Percentiles rank a stretch among this genome's conserved stretches.
Evolutionary conservation across 2,329 filamentous ascomycete species (phyloP).

Genomic region (Hypoxylon sp.): DNA sequence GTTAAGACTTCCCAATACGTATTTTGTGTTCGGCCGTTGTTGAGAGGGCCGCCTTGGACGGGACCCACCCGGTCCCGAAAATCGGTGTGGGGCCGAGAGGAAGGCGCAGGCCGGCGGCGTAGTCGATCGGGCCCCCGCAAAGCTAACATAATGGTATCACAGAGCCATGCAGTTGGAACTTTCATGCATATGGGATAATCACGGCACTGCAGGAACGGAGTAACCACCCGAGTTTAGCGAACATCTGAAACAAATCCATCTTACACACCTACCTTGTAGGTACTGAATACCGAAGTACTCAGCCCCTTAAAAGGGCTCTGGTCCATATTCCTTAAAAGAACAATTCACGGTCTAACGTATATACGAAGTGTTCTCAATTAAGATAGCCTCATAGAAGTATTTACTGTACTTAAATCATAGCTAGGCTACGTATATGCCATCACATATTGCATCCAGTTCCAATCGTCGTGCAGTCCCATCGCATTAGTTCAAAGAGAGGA

Average conservation of each 20-base stretch:
- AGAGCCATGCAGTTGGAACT: slow-evolving; percentile 4
- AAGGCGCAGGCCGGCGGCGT: background rate
- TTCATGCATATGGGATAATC: background rate
- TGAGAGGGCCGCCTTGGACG: background rate
- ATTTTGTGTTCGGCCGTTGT: background rate
- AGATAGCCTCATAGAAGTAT: background rate
- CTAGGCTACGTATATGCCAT: slow-evolving; percentile 9
- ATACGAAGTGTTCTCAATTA: slow-evolving; percentile 6
- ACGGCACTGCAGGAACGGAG: background rate
- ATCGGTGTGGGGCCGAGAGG: background rate
- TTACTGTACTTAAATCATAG: slow-evolving; percentile 17
- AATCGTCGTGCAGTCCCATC: slow-evolving; percentile 18
- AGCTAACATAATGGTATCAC: slow-evolving; percentile 9
- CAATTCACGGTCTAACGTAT: background rate
- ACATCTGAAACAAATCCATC: background rate
- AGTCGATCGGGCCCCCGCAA: slow-evolving; percentile 1
- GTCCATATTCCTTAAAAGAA: background rate
- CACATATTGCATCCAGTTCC: slow-evolving; percentile 17
- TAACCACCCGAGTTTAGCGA: background rate
- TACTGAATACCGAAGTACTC: background rate
- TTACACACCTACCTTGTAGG: background rate
- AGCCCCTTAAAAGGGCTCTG: background rate
- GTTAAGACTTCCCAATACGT: background rate
- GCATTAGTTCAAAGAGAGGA: slow-evolving; percentile 36
- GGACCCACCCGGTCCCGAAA: background rate